Percentiles rank a stretch among this genome's conserved stretches.
phyloP scores from a whole-genome alignment of 2,329 filamentous ascomycete species.

The Alternaria postmessia region DNA sequence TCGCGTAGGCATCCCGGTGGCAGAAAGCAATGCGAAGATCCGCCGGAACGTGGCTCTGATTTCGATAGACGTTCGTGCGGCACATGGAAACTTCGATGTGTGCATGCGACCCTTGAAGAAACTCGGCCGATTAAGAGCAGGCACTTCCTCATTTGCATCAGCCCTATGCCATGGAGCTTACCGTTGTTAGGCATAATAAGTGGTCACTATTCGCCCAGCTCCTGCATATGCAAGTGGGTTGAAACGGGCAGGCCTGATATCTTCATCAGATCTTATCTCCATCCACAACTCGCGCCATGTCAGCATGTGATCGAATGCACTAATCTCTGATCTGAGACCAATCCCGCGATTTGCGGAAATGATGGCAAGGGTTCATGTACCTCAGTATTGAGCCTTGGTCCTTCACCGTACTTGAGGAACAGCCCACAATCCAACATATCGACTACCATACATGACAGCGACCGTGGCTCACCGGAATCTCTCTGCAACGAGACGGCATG shows the following conservation, averaged over 20 bases:
- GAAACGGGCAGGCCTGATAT: constrained; percentile 10
- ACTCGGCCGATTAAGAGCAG: constrained; percentile 17
- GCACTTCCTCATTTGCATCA: constrained; percentile 28
- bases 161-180: constrained; percentile 30
- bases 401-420: constrained; percentile 7
- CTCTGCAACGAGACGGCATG: constrained; percentile 27
- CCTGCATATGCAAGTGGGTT: constrained; percentile 20
- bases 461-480: constrained; percentile 27
- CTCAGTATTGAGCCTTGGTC: constrained; percentile 16
- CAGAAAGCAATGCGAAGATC: constrained; percentile 1
- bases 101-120: constrained; percentile 14
- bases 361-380: constrained; percentile 23
- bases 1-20: not conserved
- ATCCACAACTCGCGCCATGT: constrained; percentile 7
- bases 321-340: constrained; percentile 9
- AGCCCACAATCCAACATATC: constrained; percentile 13
- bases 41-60: not conserved
- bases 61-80: constrained; percentile 1
- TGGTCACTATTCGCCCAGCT: constrained; percentile 15
- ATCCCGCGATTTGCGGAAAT: constrained; percentile 3
- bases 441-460: constrained; percentile 6
- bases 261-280: constrained; percentile 11
- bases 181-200: constrained; percentile 18
- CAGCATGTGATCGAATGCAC: constrained; percentile 13
- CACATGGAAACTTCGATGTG: constrained; percentile 12